Conservation (phyloP, 352 stramenopile genomes). For the Phytophthora vignae region DNA sequence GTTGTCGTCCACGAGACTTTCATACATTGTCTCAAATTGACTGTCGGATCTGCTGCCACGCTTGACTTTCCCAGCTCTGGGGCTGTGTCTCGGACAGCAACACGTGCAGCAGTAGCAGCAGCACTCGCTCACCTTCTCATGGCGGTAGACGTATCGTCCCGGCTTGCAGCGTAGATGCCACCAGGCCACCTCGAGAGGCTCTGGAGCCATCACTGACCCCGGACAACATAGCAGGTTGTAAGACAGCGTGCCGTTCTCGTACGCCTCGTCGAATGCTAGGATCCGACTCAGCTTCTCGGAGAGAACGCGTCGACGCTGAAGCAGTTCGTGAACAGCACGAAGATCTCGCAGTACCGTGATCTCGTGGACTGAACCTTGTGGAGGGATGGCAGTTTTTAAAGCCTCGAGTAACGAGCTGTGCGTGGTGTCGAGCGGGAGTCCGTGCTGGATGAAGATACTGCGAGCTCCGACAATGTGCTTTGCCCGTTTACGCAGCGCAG, state of each 20-base stretch:
- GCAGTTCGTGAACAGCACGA: slow-evolving; percentile 59
- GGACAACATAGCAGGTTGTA: slow-evolving; percentile 77
- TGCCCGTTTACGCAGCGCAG: slow-evolving; percentile 55
- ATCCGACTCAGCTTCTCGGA: slow-evolving; percentile 66
- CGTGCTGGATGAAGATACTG: slow-evolving; percentile 76
- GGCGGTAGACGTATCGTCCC: slow-evolving; percentile 59
- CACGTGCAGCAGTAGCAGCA: slow-evolving; percentile 53
- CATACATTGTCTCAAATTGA: slow-evolving; percentile 35
- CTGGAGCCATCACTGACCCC: slow-evolving; percentile 61
- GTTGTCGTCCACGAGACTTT: slow-evolving; percentile 38
- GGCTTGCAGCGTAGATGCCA: slow-evolving; percentile 67
- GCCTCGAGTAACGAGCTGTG: slow-evolving; percentile 51
- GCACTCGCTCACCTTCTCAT: slow-evolving; percentile 46
- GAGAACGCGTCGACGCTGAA: slow-evolving; percentile 55
- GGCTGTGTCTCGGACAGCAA: slow-evolving; percentile 46
- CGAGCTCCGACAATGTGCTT: slow-evolving; percentile 75
- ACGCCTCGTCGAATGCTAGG: slow-evolving; percentile 57
- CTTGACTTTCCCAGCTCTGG: slow-evolving; percentile 24
- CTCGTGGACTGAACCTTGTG: slow-evolving; percentile 54
- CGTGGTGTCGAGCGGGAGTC: slow-evolving; percentile 61
- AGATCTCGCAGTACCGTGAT: slow-evolving; percentile 76
- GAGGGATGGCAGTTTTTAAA: slow-evolving; percentile 50
- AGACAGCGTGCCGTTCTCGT: slow-evolving; percentile 63
- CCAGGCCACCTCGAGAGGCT: slow-evolving; percentile 45
- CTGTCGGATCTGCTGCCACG: slow-evolving; percentile 27